Evolutionary conservation across 2,329 filamentous ascomycete genomes (phyloP).

Genomic region (Trichoderma afroharzianum): DNA sequence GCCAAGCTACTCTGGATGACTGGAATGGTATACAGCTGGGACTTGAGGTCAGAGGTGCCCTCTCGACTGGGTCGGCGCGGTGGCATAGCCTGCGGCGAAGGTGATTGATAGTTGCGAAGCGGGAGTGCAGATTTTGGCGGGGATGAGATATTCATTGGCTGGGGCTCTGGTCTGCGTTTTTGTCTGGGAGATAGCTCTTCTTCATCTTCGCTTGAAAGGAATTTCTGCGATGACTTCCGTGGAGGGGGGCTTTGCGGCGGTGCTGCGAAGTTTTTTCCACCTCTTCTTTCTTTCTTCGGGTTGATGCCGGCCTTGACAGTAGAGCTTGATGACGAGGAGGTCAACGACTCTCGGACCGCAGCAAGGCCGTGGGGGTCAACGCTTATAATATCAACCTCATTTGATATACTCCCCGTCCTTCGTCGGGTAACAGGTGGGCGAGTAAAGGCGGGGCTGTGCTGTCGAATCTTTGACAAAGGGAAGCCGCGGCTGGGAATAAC

Average conservation of each 20-base stretch:
- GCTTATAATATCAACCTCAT: slow-evolving; percentile 44
- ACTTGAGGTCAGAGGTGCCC: slow-evolving; percentile 60
- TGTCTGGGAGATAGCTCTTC: slow-evolving; percentile 39
- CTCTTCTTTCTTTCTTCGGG: slow-evolving; percentile 41
- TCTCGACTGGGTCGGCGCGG: slow-evolving; percentile 65
- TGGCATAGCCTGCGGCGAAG: slow-evolving; percentile 37
- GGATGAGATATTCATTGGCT: slow-evolving; percentile 30
- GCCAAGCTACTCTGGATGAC: slow-evolving; percentile 62
- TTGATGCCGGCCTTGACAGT: slow-evolving; percentile 54
- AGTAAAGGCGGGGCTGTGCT: slow-evolving; percentile 52
- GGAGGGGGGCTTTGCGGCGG: slow-evolving; percentile 59
- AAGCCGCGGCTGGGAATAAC: slow-evolving; percentile 46
- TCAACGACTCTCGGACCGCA: slow-evolving; percentile 65
- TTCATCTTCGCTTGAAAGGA: slow-evolving; percentile 37
- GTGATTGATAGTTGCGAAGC: slow-evolving; percentile 24
- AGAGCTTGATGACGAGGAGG: slow-evolving; percentile 69
- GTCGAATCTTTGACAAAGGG: slow-evolving; percentile 44
- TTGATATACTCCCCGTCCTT: slow-evolving; percentile 52
- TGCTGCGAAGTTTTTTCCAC: slow-evolving; percentile 40
- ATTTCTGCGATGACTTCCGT: slow-evolving; percentile 59
- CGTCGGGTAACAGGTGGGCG: slow-evolving; percentile 60
- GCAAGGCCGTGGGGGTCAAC: slow-evolving; percentile 57
- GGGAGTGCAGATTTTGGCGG: slow-evolving; percentile 32
- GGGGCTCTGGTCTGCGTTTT: slow-evolving; percentile 28
- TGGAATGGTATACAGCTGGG: slow-evolving; percentile 50